Base-by-base conservation (phyloP, 495 filamentous ascomycete species). In the Penicillium bovifimosum region DNA sequence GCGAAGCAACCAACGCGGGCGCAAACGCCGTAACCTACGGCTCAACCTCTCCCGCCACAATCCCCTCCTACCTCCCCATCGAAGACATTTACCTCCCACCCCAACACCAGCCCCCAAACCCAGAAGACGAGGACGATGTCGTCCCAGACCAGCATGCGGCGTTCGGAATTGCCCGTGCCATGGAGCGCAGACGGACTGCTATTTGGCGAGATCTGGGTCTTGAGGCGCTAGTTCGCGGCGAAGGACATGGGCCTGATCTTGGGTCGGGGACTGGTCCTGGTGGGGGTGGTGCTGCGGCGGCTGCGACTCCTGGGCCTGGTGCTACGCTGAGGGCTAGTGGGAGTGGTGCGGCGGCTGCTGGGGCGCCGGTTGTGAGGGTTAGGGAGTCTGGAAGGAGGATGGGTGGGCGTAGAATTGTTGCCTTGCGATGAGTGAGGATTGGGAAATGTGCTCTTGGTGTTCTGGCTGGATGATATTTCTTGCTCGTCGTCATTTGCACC, bases 81-180 rank as follows among this genome's bases (percentile, higher is more conserved):
- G 74, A 79, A 67, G 88, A 95, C 48, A 89, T 98, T 68, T 90
- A 91, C 74, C 87, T 98, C 5, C 82, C 87, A 7, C 86, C 87
- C 2, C 88, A 96, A 50, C 83, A 91, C 68, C 90, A 95, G 67
- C 93, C 93, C 1, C 77, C 91, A 41, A 96, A 96, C 69, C 93
- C 93, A 0, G 93, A 97, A 71, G 93, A 98, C 65, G 93, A 98
- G 71, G 93, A 98, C 61, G 93, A 97, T 56, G 87, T 98, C 4
- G 91, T 98, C 9, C 93, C 93, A 0, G 91, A 97, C 62, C 91
- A 96, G 75, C 93, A 98, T 69, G 91, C 93, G 1, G 93, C 93
- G 6, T 98, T 96, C 71, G 93, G 93, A 2, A 96, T 98, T 60
- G 80, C 86, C 60, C 81, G 91, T 59, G 93, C 92, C 0, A 96